Evolutionary conservation across 805 yeast genomes (phyloP).

Genomic region (Candida nitratophila): DNA sequence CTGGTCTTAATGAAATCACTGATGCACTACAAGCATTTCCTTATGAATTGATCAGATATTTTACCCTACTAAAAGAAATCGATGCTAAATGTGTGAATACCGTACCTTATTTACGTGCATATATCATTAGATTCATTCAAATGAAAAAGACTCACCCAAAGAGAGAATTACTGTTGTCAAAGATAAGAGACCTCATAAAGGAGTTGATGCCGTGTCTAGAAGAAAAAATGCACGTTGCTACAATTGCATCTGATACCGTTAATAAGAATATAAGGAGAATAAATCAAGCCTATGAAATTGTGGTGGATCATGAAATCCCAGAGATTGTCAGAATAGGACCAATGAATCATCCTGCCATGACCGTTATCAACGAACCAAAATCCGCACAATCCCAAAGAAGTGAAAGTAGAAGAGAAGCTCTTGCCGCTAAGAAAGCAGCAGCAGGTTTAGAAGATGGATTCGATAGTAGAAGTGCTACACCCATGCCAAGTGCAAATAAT

Average conservation of each 20-base stretch:
- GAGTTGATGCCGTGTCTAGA: conserved; percentile 89
- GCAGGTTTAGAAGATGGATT: conserved; percentile 7
- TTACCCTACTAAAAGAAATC: conserved; percentile 84
- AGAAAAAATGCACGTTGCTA: conserved; percentile 96
- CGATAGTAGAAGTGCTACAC: conserved; percentile 7
- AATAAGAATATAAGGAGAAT: conserved; percentile 62
- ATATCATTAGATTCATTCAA: conserved; percentile 42
- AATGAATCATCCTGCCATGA: conserved; percentile 86
- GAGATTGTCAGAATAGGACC: conserved; percentile 71
- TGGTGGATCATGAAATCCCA: conserved; percentile 74
- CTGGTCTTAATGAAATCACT: conserved; percentile 86
- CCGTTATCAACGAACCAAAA: conserved; percentile 47
- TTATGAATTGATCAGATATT: conserved; percentile 69
- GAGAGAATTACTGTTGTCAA: conserved; percentile 28
- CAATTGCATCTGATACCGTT: conserved; percentile 77
- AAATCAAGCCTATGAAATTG: conserved; percentile 74
- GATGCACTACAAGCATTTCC: conserved; percentile 93
- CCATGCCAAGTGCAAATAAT: conserved; percentile 1
- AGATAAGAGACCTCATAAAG: conserved; percentile 38
- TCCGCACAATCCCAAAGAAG: conserved; percentile 71
- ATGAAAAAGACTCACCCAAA: conserved; percentile 30
- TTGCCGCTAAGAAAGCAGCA: conserved; percentile 74
- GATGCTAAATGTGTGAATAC: conserved; percentile 87
- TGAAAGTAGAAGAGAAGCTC: conserved; percentile 86
- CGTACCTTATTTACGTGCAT: conserved; percentile 55